Conservation (phyloP, 805 yeast genomes). For the Metschnikowia borealis region DNA sequence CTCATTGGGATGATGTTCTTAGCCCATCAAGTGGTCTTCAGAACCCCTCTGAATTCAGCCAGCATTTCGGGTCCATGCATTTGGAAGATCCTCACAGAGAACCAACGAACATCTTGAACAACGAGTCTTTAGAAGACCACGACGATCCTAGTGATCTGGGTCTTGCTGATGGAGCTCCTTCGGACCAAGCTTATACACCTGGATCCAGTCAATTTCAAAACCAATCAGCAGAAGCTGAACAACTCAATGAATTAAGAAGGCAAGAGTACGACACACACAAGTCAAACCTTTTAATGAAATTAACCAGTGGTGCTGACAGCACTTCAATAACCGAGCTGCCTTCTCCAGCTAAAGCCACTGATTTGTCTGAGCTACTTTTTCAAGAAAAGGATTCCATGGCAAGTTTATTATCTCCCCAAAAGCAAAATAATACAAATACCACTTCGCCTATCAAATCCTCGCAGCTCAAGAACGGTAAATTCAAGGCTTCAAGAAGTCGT, state of each 20-base stretch:
- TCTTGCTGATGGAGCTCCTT: slow-evolving; percentile 8
- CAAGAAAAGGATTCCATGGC: slow-evolving; percentile 25
- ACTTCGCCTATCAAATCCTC: slow-evolving; percentile 10
- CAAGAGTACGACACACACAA: slow-evolving; percentile 31
- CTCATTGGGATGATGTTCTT: slow-evolving; percentile 60
- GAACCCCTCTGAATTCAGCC: slow-evolving; percentile 6
- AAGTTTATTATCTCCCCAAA: not conserved
- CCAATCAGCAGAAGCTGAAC: slow-evolving; percentile 19
- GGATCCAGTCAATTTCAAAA: slow-evolving; percentile 6
- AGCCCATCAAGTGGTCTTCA: slow-evolving; percentile 22
- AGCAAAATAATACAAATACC: slow-evolving; percentile 2
- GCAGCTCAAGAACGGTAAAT: slow-evolving; percentile 26
- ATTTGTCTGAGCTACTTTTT: slow-evolving; percentile 28
- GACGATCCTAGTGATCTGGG: slow-evolving; percentile 16
- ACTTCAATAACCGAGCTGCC: slow-evolving; percentile 7
- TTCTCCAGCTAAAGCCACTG: slow-evolving; percentile 15
- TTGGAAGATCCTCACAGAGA: slow-evolving; percentile 14
- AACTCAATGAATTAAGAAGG: slow-evolving; percentile 28
- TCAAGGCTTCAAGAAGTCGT: slow-evolving; percentile 29
- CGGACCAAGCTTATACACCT: not conserved
- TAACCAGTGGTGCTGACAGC: slow-evolving; percentile 12
- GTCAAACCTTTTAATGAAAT: slow-evolving; percentile 12
- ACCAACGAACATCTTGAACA: slow-evolving; percentile 6
- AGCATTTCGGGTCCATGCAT: slow-evolving; percentile 14
- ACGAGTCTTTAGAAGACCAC: slow-evolving; percentile 12